These are phyloP conservation scores for Cephaloascus albidus DNA, from an alignment of 805 yeast species.

Conservation along the genomic window DNA sequence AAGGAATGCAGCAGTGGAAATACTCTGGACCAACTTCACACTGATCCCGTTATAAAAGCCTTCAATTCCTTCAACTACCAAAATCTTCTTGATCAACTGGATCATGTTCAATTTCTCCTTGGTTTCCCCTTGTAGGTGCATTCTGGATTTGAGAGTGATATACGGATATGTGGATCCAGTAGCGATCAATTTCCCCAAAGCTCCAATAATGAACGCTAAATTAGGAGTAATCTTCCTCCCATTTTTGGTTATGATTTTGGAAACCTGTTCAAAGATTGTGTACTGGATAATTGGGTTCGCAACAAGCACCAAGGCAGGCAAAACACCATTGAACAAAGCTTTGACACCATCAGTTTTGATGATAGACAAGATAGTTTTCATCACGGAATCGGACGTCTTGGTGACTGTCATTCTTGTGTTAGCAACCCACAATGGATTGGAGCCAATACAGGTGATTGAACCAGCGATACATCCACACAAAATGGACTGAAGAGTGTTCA, in stretches of 20 bases:
- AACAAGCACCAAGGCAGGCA: conserved; percentile 82
- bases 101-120: conserved; percentile 26
- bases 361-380: conserved; percentile 52
- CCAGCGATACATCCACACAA: conserved; percentile 83
- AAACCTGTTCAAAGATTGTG: conserved; percentile 82
- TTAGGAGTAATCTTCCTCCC: conserved; percentile 44
- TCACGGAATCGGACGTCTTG: conserved; percentile 27
- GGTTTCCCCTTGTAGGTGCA: conserved; percentile 53
- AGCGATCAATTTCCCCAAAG: conserved; percentile 83
- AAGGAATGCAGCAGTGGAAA: conserved; percentile 80
- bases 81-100: conserved; percentile 47
- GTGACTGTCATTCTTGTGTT: conserved; percentile 80
- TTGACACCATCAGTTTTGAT: conserved; percentile 59
- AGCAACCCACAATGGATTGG: conserved; percentile 94
- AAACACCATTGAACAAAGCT: conserved; percentile 74
- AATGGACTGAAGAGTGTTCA: conserved; percentile 60
- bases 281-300: conserved; percentile 87
- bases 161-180: conserved; percentile 87
- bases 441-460: conserved; percentile 66
- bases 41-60: conserved; percentile 78
- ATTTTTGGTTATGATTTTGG: conserved; percentile 53
- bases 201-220: conserved; percentile 83
- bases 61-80: conserved; percentile 60
- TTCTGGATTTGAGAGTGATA: conserved; percentile 79
- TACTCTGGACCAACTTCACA: conserved; percentile 75